Base-by-base conservation (phyloP, 306 rosid species). In the Trifolium dubium region DNA sequence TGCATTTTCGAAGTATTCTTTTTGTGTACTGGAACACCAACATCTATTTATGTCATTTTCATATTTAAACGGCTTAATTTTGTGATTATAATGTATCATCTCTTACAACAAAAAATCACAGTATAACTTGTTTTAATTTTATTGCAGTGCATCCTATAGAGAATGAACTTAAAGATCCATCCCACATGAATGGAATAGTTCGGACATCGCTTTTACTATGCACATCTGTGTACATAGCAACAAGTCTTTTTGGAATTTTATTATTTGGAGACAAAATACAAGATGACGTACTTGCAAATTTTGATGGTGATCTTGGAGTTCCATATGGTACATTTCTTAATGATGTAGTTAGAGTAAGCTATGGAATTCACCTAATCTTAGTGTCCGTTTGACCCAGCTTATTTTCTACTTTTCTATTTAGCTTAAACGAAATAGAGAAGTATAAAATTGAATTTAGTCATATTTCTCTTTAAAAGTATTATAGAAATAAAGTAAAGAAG, bases 261-360 rank as follows among this genome's bases (percentile, higher is more conserved):
- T 88, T 90, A 56, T 90, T 88, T 72, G 96, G 96, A 40, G 96
- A 88, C 67, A 83, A 82, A 15, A 88, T 84, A 37, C 66, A 82
- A 64, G 96, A 88, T 47, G 96, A 90, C 58, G 86, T 90, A 2
- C 92, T 90, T 61, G 91, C 90, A 39, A 90, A 90, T 79, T 90
- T 90, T 41, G 96, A 90, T 62, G 86, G 87, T 6, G 91, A 90
- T 74, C 96, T 88, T 46, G 88, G 86, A 62, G 79, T 90, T 69
- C 91, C 92, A 5, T 86, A 83, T 69, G 80, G 96, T 28, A 83
- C 79, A 54, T 78, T 90, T 65, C 93, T 90, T 28, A 84, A 80
- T 69, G 96, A 90, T 39, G 77, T 82, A 10, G 93, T 90, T 54
- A 83, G 84, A 85, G 84, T 88, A 72, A 90, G 93, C 82, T 90